Percentiles rank a stretch among this genome's conserved stretches.
Evolutionary conservation across 2,329 filamentous ascomycete species (phyloP).

Genomic region (Cercospora sp.): DNA sequence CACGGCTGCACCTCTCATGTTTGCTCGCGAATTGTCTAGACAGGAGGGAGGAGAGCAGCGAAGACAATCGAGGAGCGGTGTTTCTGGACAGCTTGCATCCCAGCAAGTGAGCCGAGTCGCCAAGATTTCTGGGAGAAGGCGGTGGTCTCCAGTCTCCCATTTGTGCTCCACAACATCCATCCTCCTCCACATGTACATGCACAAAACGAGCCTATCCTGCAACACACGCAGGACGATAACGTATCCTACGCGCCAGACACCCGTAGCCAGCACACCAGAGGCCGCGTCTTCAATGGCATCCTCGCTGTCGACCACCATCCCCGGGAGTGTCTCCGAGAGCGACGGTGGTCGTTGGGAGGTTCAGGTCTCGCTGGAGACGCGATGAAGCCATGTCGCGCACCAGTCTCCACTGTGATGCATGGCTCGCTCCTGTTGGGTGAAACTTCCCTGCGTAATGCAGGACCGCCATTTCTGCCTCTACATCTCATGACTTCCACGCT

Average conservation of each 20-base stretch:
- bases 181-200: background rate
- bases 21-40: background rate
- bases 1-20: constrained; percentile 37
- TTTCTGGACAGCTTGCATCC: constrained; percentile 15
- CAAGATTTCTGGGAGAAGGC: constrained; percentile 1
- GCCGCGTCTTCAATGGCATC: no score
- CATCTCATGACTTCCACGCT: background rate
- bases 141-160: background rate
- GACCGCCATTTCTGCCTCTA: background rate
- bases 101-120: constrained; percentile 9
- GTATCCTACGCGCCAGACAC: background rate
- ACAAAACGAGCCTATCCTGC: background rate
- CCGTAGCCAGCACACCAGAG: background rate
- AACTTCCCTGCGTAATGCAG: background rate
- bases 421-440: background rate
- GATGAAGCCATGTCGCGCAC: background rate
- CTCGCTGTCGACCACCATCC: background rate
- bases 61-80: background rate
- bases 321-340: background rate
- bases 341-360: background rate
- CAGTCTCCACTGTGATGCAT: background rate
- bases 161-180: background rate
- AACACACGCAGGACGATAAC: background rate
- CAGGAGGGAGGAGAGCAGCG: background rate
- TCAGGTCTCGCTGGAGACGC: background rate